Conservation (phyloP, 2,329 filamentous ascomycete genomes). For the Diaporthe amygdali region DNA sequence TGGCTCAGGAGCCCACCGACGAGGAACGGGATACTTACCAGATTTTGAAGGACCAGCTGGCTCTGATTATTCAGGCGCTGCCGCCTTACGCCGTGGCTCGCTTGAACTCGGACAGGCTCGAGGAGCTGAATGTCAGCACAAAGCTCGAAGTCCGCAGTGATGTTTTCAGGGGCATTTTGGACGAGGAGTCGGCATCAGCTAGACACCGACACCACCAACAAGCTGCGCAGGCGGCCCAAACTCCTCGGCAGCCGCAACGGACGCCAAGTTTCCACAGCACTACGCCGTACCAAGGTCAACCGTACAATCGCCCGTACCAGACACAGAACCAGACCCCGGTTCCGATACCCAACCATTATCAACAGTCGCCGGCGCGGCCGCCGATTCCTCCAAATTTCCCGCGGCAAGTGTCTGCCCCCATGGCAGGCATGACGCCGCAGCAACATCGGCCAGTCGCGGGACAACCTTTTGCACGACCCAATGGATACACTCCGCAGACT, state of each 20-base stretch:
- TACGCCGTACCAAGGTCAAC: slow-evolving; percentile 49
- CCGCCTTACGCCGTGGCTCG: slow-evolving; percentile 88
- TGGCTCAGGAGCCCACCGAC: slow-evolving; percentile 67
- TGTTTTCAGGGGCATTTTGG: slow-evolving; percentile 79
- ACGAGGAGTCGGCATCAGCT: slow-evolving; percentile 75
- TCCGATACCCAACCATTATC: slow-evolving; percentile 49
- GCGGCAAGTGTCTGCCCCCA: slow-evolving; percentile 45
- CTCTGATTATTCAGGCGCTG: slow-evolving; percentile 74
- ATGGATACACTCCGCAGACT: slow-evolving; percentile 51
- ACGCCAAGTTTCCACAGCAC: slow-evolving; percentile 44
- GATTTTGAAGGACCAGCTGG: slow-evolving; percentile 75
- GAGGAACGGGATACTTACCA: slow-evolving; percentile 70
- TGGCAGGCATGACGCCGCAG: slow-evolving; percentile 43
- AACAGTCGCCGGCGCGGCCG: slow-evolving; percentile 45
- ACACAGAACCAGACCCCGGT: slow-evolving; percentile 52
- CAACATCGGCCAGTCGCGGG: slow-evolving; percentile 42
- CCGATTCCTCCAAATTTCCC: slow-evolving; percentile 42
- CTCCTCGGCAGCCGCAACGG: slow-evolving; percentile 40
- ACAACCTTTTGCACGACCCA: slow-evolving; percentile 56
- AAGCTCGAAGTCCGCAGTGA: slow-evolving; percentile 76
- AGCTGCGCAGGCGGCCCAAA: slow-evolving; percentile 37
- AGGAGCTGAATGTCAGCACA: slow-evolving; percentile 80
- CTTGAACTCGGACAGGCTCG: slow-evolving; percentile 84
- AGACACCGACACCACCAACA: slow-evolving; percentile 49
- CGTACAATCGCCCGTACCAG: slow-evolving; percentile 52